Percentiles rank a stretch among this genome's conserved stretches.
Conservation (phyloP, 345 rosid genomes). For the Populus nigra region DNA sequence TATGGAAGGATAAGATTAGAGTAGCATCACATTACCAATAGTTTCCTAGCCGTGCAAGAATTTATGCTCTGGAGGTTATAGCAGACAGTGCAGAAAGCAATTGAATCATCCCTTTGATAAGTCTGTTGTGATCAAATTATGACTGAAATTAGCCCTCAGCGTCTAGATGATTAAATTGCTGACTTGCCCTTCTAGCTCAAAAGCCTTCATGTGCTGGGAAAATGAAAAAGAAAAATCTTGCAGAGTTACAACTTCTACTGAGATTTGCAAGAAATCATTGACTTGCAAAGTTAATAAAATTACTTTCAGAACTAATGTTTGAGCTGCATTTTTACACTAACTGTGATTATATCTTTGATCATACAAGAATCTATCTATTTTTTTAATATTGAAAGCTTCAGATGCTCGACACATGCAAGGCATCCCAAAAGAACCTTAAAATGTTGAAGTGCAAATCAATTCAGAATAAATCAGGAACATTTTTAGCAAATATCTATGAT, state of each 20-base stretch:
- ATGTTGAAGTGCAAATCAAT: not conserved
- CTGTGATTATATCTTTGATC: not conserved
- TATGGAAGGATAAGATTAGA: not conserved
- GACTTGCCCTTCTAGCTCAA: too few species aligned
- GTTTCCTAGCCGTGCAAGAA: too few species aligned
- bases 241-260: not conserved
- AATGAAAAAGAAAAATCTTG: not conserved
- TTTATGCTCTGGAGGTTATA: not conserved
- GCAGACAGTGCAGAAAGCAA: not conserved
- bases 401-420: not conserved
- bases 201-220: not conserved
- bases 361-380: not conserved
- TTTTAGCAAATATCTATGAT: not conserved
- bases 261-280: not conserved
- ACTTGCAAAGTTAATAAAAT: too few species aligned
- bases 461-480: not conserved
- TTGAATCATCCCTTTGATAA: not conserved
- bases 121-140: not conserved
- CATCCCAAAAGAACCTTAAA: not conserved
- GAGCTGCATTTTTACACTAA: too few species aligned
- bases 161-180: not conserved
- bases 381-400: not conserved
- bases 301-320: too few species aligned
- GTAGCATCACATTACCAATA: too few species aligned
- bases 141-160: not conserved